Evolutionary conservation across 352 stramenopile species (phyloP).

Genomic region (Phytopythium cucurbitacearum): DNA sequence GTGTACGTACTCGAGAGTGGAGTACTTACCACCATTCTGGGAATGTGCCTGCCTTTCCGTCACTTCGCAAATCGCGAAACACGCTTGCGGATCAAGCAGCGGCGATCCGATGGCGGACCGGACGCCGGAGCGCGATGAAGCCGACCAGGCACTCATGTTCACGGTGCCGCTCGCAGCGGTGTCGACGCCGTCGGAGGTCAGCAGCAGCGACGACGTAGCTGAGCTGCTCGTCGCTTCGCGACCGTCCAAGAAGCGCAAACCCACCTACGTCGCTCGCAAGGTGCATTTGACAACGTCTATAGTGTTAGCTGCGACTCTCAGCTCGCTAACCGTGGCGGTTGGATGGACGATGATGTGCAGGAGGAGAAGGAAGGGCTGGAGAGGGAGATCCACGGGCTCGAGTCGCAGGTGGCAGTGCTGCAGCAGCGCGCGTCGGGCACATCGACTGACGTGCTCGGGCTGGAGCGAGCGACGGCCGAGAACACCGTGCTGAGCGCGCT

Average conservation of each 20-base stretch:
- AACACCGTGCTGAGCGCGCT: slow-evolving; percentile 13
- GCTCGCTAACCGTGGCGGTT: not conserved
- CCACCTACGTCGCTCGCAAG: slow-evolving; percentile 19
- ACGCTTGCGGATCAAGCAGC: no score
- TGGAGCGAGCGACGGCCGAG: slow-evolving; percentile 14
- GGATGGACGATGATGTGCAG: slow-evolving; percentile 1
- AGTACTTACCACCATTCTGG: no score
- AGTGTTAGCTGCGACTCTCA: not conserved
- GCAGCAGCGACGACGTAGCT: slow-evolving; percentile 4
- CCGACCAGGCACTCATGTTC: slow-evolving; percentile 1
- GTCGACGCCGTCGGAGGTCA: not conserved
- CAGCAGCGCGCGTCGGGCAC: slow-evolving; percentile 3
- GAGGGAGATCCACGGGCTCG: slow-evolving; percentile 19
- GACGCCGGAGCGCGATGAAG: no score
- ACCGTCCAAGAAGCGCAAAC: slow-evolving; percentile 20
- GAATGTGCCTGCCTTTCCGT: no score
- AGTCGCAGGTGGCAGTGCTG: slow-evolving; percentile 33
- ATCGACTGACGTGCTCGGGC: not conserved
- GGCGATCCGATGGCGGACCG: no score
- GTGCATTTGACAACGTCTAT: not conserved
- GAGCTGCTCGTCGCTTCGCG: not conserved
- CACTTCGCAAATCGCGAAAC: no score
- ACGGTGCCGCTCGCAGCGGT: not conserved
- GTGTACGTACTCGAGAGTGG: no score
- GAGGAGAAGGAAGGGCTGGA: slow-evolving; percentile 22